A percentile compares a stretch with the other conserved stretches of the same genome.
Conservation (phyloP, 2,329 filamentous ascomycete genomes). For the Scleromitrula shiraiana region DNA sequence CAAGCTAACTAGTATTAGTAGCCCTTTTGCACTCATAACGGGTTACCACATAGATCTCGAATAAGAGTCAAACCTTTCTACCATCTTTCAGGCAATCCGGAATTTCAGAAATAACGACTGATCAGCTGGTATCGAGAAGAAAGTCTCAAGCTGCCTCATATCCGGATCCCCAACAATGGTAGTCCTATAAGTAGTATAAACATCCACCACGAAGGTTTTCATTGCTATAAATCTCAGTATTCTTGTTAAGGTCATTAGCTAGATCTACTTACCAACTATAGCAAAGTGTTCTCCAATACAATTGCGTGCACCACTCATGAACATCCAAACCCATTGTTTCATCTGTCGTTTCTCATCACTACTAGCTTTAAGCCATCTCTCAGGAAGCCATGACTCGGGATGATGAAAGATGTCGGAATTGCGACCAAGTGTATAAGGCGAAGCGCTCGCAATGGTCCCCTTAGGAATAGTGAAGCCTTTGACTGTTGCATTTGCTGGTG, state of each 20-base stretch:
- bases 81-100: neutral
- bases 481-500: constrained; percentile 14
- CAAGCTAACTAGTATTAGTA: too few relatives aligned
- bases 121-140: neutral
- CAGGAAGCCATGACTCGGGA: constrained; percentile 37
- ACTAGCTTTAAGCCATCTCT: constrained; percentile 38
- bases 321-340: constrained; percentile 53
- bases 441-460: constrained; percentile 15
- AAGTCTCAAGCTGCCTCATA: constrained; percentile 1
- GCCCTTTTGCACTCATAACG: too few relatives aligned
- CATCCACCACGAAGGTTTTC: neutral
- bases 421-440: neutral
- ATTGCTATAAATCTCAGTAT: neutral
- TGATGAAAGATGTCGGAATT: constrained; percentile 36
- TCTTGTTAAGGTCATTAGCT: neutral
- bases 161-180: neutral
- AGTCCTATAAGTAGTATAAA: neutral
- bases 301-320: constrained; percentile 57
- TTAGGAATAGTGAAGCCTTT: constrained; percentile 13
- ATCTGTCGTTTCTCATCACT: constrained; percentile 31
- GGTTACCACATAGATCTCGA: too few relatives aligned
- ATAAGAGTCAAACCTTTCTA: too few relatives aligned
- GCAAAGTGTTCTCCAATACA: constrained; percentile 62
- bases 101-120: neutral
- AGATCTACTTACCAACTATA: constrained; percentile 35